Conservation (phyloP, 2,329 filamentous ascomycete species). For the Gaeumannomyces sp. region DNA sequence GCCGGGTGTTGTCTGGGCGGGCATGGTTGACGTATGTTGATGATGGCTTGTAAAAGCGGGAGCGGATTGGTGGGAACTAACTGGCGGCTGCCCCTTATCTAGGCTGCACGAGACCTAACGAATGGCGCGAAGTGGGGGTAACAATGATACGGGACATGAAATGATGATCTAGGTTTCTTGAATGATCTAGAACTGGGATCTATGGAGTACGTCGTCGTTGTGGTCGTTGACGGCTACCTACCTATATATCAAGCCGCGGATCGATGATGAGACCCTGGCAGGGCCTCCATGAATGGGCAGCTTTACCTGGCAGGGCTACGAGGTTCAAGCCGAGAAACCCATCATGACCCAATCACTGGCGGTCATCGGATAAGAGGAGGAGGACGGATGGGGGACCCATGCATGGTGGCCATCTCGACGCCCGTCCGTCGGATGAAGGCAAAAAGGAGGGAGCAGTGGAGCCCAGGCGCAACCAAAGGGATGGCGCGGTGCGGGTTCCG, state of each 20-base stretch:
- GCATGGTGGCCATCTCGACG: not conserved
- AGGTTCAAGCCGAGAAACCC: not conserved
- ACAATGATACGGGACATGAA: not conserved
- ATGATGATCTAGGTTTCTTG: not conserved
- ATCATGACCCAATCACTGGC: not conserved
- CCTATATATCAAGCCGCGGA: not conserved
- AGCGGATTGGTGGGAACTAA: too few species aligned
- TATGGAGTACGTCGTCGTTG: not conserved
- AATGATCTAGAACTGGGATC: not conserved
- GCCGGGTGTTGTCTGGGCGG: not conserved
- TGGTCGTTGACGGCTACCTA: not conserved
- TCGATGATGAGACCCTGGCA: not conserved
- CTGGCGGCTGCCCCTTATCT: not conserved
- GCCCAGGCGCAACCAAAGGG: not conserved
- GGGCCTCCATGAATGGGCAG: not conserved
- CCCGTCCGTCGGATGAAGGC: not conserved
- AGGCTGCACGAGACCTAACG: not conserved
- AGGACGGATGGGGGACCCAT: not conserved
- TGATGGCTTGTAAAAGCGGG: too few species aligned
- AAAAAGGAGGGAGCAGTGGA: not conserved
- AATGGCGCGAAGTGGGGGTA: not conserved
- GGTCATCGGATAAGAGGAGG: not conserved
- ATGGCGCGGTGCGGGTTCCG: not conserved
- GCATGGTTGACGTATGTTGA: not conserved
- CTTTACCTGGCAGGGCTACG: not conserved